These are phyloP conservation scores for Metschnikowia amazonensis DNA, from an alignment of 805 yeast species.

Conservation along the genomic window DNA sequence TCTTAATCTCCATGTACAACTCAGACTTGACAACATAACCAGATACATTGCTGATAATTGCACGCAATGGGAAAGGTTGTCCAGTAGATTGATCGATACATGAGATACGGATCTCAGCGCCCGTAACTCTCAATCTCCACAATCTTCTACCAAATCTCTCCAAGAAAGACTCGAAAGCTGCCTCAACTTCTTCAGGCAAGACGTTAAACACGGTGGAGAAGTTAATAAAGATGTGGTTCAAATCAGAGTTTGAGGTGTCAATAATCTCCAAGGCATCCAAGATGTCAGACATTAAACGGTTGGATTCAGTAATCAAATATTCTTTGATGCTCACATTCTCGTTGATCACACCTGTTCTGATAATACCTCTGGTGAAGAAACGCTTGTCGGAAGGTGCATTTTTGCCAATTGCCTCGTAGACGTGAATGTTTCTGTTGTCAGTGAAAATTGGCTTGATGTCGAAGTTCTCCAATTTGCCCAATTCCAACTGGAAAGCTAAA, in stretches of 20 bases:
- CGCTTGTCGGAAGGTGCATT: conserved; percentile 91
- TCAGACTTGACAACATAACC: conserved; percentile 97
- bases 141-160: conserved; percentile 96
- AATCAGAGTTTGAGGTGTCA: conserved; percentile 91
- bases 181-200: conserved; percentile 92
- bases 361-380: conserved; percentile 94
- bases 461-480: conserved; percentile 91
- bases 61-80: conserved; percentile 91
- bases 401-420: conserved; percentile 94
- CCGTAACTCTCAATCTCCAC: conserved; percentile 94
- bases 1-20: conserved; percentile 89
- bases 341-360: conserved; percentile 91
- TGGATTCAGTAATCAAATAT: conserved; percentile 93
- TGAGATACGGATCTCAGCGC: conserved; percentile 96
- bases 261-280: conserved; percentile 91
- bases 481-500: conserved; percentile 92
- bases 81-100: conserved; percentile 88
- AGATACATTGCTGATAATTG: conserved; percentile 91
- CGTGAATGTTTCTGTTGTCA: conserved; percentile 96
- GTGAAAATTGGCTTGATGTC: conserved; percentile 92
- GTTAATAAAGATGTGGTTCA: conserved; percentile 95
- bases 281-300: conserved; percentile 92
- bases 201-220: conserved; percentile 94
- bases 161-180: conserved; percentile 95
- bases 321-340: conserved; percentile 92